Conservation (phyloP, 169 alveolate genomes). For the Eimeria praecox region DNA sequence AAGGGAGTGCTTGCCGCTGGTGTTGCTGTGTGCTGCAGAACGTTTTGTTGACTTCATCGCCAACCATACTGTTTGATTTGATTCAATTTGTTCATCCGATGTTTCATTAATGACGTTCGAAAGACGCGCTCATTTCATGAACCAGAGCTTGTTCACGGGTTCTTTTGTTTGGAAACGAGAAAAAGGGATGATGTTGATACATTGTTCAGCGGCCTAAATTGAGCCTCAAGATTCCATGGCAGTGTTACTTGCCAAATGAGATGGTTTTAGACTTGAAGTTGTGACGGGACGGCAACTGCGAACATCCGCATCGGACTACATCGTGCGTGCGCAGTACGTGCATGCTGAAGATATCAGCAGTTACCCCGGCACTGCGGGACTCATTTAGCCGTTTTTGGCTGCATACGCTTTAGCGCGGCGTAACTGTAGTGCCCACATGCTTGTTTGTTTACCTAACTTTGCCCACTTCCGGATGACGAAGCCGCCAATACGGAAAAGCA, state of each 20-base stretch:
- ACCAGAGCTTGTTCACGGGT: background rate
- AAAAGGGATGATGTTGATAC: background rate
- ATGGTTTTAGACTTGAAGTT: background rate
- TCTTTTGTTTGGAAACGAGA: background rate
- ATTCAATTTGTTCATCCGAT: background rate
- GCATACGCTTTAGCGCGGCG: background rate
- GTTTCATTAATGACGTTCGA: background rate
- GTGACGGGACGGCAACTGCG: background rate
- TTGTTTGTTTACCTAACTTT: background rate
- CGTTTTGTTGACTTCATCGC: conserved; percentile 77
- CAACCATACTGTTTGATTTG: conserved; percentile 64
- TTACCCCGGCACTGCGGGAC: background rate
- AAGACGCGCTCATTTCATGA: background rate
- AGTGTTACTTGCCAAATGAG: background rate
- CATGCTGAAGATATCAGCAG: background rate
- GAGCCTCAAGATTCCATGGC: background rate
- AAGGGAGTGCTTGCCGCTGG: background rate
- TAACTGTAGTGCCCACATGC: background rate
- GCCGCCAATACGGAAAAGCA: background rate
- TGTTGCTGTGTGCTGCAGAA: conserved; percentile 52
- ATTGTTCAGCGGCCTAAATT: background rate
- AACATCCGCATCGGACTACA: background rate
- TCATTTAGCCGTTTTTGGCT: background rate
- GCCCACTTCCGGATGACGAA: background rate
- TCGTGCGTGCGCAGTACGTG: background rate